Evolutionary conservation across 108 stramenopile genomes (phyloP), one percentile per base, ranked within the genome.

Genomic region (Cyclotella atomus): DNA sequence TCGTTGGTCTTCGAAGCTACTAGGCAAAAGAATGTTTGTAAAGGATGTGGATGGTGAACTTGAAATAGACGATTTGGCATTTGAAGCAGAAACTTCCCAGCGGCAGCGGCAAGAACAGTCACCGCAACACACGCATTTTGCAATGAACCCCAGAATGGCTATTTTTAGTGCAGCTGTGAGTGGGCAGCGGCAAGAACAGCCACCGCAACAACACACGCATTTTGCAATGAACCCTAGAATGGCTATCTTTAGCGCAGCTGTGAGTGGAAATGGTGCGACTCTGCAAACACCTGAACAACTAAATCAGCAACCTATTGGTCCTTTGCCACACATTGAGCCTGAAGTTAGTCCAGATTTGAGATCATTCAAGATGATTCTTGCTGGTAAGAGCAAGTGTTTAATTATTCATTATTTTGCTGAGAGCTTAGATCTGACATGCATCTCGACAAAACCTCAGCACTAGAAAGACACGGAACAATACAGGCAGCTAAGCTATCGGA

Each of bases 251-350:
- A 54, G 59, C 32, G 20, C 75, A 28, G 77, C 70, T 20, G 17
- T 65, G 25, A 69, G 59, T 34, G 45, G 25, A 49, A 46, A 29
- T 33, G 34, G 32, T 50, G 75, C 44, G 29, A 57, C 55, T n/a
- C 8, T 5, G 25, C n/a, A n/a, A n/a, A 44, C 34, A 15, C 2
- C 34, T n/a, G 27, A 21, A 7, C 46, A 55, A n/a, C 2, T 10
- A 23, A 23, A 23, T 23, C 21, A 27, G 34, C 56, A 66, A 29
- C 43, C 55, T 7, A 71, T 77, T n/a, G 77, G 77, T 8, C 77
- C 77, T 35, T 32, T 77, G 35, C 77, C 70, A 23, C 29, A 66
- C 20, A 78, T 78, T 57, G 77, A 78, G 59, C 44, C 45, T 15
- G 29, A 59, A 24, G 69, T 71, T 34, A 15, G 27, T 19, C 77